Percentiles rank a stretch among this genome's conserved stretches.
Conservation (phyloP, 2,329 filamentous ascomycete species). For the Exophiala bonariae region DNA sequence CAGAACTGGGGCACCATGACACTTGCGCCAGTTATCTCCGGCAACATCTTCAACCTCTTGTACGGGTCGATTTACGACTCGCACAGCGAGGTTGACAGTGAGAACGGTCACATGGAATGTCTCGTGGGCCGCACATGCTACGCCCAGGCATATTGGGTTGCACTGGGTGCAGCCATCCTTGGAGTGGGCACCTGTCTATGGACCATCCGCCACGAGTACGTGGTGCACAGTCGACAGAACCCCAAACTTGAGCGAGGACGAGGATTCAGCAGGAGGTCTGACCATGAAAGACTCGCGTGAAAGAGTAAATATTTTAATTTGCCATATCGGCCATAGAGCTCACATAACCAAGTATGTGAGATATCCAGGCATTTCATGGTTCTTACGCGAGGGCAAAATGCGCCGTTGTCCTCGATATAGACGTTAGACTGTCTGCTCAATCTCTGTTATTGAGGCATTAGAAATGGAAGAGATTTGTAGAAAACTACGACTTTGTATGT, state of each 20-base stretch:
- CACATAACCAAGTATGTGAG: too few relatives aligned
- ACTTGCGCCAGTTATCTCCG: slow-evolving; percentile 79
- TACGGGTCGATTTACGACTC: slow-evolving; percentile 83
- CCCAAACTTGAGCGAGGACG: slow-evolving; percentile 3
- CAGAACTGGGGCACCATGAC: slow-evolving; percentile 98
- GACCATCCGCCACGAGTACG: slow-evolving; percentile 43
- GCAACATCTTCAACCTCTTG: slow-evolving; percentile 88
- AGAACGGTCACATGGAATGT: slow-evolving; percentile 72
- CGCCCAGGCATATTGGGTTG: slow-evolving; percentile 75
- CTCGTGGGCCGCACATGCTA: slow-evolving; percentile 79
- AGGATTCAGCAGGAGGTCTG: slow-evolving; percentile 12
- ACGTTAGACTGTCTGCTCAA: too few relatives aligned
- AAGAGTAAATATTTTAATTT: too few relatives aligned
- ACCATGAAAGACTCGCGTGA: slow-evolving; percentile 20
- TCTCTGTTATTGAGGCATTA: too few relatives aligned
- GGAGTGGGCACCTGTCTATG: slow-evolving; percentile 25
- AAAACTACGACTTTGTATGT: too few relatives aligned
- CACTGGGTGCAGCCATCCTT: slow-evolving; percentile 37
- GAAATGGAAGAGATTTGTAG: too few relatives aligned
- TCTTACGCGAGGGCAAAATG: too few relatives aligned
- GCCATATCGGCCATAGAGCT: too few relatives aligned
- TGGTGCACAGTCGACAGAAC: slow-evolving; percentile 25
- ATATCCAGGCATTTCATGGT: too few relatives aligned
- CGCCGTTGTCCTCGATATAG: too few relatives aligned
- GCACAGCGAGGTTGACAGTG: slow-evolving; percentile 66